These are phyloP conservation scores for Globisporangium solare DNA, from an alignment of 352 stramenopile species.

Conservation along the genomic window DNA sequence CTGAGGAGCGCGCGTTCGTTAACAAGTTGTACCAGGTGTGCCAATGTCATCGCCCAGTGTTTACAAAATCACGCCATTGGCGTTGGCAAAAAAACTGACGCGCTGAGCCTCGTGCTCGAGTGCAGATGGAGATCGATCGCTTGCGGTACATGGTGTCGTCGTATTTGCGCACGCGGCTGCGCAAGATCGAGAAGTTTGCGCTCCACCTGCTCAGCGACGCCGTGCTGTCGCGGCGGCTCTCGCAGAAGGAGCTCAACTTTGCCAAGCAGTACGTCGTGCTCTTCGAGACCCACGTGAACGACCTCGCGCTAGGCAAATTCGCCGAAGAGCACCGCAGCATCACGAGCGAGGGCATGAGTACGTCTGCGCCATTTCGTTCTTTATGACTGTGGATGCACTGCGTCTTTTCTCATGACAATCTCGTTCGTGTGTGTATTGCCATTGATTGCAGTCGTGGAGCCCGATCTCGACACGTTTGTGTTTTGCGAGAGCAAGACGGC, in stretches of 20 bases:
- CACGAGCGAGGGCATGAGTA: slow-evolving; percentile 66
- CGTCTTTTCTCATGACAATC: not conserved
- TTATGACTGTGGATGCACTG: not conserved
- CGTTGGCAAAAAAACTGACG: not conserved
- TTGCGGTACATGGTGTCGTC: slow-evolving; percentile 82
- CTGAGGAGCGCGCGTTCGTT: slow-evolving; percentile 73
- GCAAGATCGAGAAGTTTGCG: slow-evolving; percentile 81
- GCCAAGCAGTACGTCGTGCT: slow-evolving; percentile 67
- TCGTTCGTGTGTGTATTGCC: not conserved
- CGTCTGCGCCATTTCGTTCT: slow-evolving; percentile 3
- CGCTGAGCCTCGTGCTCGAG: not conserved
- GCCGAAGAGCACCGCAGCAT: slow-evolving; percentile 55
- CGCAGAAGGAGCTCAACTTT: slow-evolving; percentile 67
- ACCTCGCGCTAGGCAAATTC: slow-evolving; percentile 62
- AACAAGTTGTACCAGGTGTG: slow-evolving; percentile 79
- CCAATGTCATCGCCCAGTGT: not conserved
- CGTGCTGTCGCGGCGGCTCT: slow-evolving; percentile 48
- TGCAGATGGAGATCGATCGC: slow-evolving; percentile 83
- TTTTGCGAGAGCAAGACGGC: slow-evolving; percentile 70
- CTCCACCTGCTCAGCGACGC: slow-evolving; percentile 49
- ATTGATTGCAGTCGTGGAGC: slow-evolving; percentile 44
- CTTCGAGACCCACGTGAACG: slow-evolving; percentile 68
- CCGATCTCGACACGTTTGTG: slow-evolving; percentile 76
- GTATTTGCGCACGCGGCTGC: slow-evolving; percentile 71
- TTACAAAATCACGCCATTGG: too few species aligned